Conservation (phyloP, 2,329 filamentous ascomycete genomes). For the Triangularia setosa region DNA sequence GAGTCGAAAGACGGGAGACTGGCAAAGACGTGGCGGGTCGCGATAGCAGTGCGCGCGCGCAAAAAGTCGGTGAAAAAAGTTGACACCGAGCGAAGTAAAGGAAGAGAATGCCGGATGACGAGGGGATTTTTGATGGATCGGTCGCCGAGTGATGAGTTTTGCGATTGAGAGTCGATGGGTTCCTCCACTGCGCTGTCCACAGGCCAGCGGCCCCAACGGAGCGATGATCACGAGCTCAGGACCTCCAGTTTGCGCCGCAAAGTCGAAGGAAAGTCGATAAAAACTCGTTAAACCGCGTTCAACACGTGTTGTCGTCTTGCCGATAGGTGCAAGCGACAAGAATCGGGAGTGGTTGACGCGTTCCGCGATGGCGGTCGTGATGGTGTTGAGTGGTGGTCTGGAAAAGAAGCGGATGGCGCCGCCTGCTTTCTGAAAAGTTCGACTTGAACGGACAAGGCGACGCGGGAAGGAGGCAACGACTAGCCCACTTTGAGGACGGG, state of each 20-base stretch:
- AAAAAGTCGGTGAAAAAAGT: slow-evolving; percentile 4
- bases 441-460: slow-evolving; percentile 18
- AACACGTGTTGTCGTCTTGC: slow-evolving; percentile 34
- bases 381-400: slow-evolving; percentile 36
- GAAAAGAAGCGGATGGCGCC: slow-evolving; percentile 24
- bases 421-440: slow-evolving; percentile 27
- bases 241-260: slow-evolving; percentile 44
- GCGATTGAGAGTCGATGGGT: slow-evolving; percentile 18
- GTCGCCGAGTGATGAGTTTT: slow-evolving; percentile 15
- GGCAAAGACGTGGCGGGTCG: slow-evolving; percentile 11
- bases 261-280: slow-evolving; percentile 32
- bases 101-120: slow-evolving; percentile 6
- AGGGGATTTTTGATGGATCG: slow-evolving; percentile 16
- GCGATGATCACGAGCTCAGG: slow-evolving; percentile 30
- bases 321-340: slow-evolving; percentile 31
- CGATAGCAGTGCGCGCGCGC: slow-evolving; percentile 3
- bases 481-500: slow-evolving; percentile 14
- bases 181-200: slow-evolving; percentile 29
- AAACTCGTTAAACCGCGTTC: slow-evolving; percentile 36
- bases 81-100: slow-evolving; percentile 4
- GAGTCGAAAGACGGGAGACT: not conserved
- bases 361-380: slow-evolving; percentile 44
- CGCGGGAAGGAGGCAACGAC: slow-evolving; percentile 17
- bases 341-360: slow-evolving; percentile 49
- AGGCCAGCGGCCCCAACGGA: slow-evolving; percentile 40